Evolutionary conservation across 805 yeast species (phyloP).

Genomic region (Tetrapisispora namnaoensis): DNA sequence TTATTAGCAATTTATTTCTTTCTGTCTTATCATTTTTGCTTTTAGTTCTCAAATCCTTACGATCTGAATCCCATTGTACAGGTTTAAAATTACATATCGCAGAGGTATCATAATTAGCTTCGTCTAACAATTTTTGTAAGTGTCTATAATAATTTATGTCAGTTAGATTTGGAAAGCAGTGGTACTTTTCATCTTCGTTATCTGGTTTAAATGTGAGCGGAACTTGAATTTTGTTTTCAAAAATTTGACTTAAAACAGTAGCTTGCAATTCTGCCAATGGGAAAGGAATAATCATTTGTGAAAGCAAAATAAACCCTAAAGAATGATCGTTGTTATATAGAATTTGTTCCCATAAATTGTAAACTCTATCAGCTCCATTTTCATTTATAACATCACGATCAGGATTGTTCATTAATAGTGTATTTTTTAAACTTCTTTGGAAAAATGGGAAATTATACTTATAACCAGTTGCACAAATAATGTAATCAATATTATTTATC

Average conservation of each 20-base stretch:
- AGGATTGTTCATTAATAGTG: constrained; percentile 6
- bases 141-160: constrained; percentile 22
- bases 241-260: constrained; percentile 50
- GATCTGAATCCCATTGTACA: constrained; percentile 16
- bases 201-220: constrained; percentile 3
- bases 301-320: constrained; percentile 52
- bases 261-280: constrained; percentile 58
- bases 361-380: constrained; percentile 9
- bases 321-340: constrained; percentile 53
- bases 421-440: constrained; percentile 18
- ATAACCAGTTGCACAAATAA: constrained; percentile 44
- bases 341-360: constrained; percentile 50
- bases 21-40: constrained; percentile 13
- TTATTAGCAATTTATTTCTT: constrained; percentile 13
- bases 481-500: constrained; percentile 28
- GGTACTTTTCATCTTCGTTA: constrained; percentile 6
- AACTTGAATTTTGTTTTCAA: constrained; percentile 40
- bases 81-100: constrained; percentile 15
- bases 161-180: constrained; percentile 12
- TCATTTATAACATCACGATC: neutral
- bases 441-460: constrained; percentile 38
- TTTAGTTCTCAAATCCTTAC: constrained; percentile 9
- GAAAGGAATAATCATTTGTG: constrained; percentile 53
- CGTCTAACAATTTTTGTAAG: constrained; percentile 16
- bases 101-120: constrained; percentile 4